phyloP scores from a whole-genome alignment of 768 basidiomycete genomes.

The Chalciporus piperatus region DNA sequence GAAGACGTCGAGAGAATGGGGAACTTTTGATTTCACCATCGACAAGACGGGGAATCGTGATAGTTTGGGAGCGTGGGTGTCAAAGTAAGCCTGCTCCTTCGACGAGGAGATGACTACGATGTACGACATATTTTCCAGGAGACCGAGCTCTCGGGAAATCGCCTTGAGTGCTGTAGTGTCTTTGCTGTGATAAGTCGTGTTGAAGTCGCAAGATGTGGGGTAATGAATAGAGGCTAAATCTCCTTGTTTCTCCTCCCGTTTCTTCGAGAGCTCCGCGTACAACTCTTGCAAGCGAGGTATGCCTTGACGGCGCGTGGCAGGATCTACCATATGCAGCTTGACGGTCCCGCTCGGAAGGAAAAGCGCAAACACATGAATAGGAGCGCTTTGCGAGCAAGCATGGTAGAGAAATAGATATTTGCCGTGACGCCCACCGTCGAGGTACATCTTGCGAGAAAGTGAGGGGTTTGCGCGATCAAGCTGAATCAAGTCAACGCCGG shows the following conservation, averaged over 20 bases:
- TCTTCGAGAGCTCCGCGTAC: slow-evolving; percentile 62
- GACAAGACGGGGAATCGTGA: slow-evolving; percentile 83
- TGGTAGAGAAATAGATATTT: slow-evolving; percentile 91
- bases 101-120: slow-evolving; percentile 82
- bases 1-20: slow-evolving; percentile 77
- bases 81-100: slow-evolving; percentile 83
- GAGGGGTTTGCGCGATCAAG: slow-evolving; percentile 62
- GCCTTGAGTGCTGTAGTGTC: slow-evolving; percentile 81
- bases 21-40: slow-evolving; percentile 74
- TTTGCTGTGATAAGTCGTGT: slow-evolving; percentile 72
- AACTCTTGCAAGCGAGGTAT: slow-evolving; percentile 73
- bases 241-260: slow-evolving; percentile 43
- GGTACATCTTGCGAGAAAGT: slow-evolving; percentile 64
- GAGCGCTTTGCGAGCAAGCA: slow-evolving; percentile 65
- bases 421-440: slow-evolving; percentile 63
- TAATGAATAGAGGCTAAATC: slow-evolving; percentile 57
- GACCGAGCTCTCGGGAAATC: slow-evolving; percentile 80
- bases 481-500: slow-evolving; percentile 81
- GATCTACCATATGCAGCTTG: slow-evolving; percentile 87
- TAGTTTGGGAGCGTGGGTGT: slow-evolving; percentile 65
- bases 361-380: slow-evolving; percentile 84
- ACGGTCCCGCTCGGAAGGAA: slow-evolving; percentile 72
- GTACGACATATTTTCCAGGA: slow-evolving; percentile 70
- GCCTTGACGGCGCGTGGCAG: slow-evolving; percentile 80
- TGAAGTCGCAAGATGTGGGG: slow-evolving; percentile 57